Conservation (phyloP, 768 basidiomycete genomes). For the Brasilioporus rufonigricans region DNA sequence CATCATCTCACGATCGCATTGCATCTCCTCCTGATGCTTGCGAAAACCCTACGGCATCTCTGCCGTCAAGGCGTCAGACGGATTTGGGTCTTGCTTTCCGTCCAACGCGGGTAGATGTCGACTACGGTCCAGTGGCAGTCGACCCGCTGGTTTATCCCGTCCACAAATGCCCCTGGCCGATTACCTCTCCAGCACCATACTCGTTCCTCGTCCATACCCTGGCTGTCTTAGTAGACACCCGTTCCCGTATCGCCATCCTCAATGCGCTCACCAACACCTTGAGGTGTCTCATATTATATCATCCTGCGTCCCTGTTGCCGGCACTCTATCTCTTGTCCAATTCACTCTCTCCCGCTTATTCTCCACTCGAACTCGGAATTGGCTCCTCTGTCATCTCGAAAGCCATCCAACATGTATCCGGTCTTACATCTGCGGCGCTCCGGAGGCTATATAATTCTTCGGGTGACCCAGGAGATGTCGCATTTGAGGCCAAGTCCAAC, state of each 20-base stretch:
- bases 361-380: slow-evolving; percentile 65
- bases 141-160: slow-evolving; percentile 51
- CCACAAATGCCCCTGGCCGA: slow-evolving; percentile 42
- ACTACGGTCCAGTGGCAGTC: slow-evolving; percentile 34
- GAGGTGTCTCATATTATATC: slow-evolving; percentile 60
- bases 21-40: slow-evolving; percentile 7
- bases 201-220: slow-evolving; percentile 69
- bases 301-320: slow-evolving; percentile 70
- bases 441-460: slow-evolving; percentile 65
- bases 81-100: slow-evolving; percentile 17
- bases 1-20: slow-evolving; percentile 16
- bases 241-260: slow-evolving; percentile 68
- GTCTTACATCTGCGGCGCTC: slow-evolving; percentile 54
- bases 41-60: slow-evolving; percentile 7
- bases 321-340: slow-evolving; percentile 82
- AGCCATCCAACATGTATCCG: slow-evolving; percentile 72
- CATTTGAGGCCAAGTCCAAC: slow-evolving; percentile 77
- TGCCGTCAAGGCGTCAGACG: slow-evolving; percentile 4
- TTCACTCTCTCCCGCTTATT: slow-evolving; percentile 72
- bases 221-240: slow-evolving; percentile 57
- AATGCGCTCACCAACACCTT: slow-evolving; percentile 74
- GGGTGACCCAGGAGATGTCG: slow-evolving; percentile 89
- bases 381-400: slow-evolving; percentile 66
- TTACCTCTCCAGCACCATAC: slow-evolving; percentile 51
- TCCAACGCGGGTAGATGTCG: slow-evolving; percentile 23